Percentiles rank a stretch among this genome's conserved stretches.
phyloP scores from a whole-genome alignment of 306 rosid species.

The Vachellia pachyceras region DNA sequence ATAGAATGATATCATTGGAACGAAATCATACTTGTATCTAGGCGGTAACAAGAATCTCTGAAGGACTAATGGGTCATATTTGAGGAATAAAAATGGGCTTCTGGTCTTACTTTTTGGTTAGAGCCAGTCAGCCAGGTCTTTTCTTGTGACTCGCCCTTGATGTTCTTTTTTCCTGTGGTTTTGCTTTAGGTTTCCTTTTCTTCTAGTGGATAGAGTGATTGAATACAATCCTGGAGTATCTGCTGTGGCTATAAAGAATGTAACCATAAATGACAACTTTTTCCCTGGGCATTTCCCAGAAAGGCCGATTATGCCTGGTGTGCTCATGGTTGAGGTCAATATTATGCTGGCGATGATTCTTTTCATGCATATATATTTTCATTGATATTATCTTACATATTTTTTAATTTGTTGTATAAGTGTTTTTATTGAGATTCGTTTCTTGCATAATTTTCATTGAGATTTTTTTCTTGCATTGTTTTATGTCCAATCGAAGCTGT shows the following conservation, averaged over 20 bases:
- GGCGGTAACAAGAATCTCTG: neutral
- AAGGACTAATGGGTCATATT: neutral
- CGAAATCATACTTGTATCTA: neutral
- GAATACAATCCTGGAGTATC: constrained; percentile 68
- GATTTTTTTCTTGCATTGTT: neutral
- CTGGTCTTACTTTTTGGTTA: neutral
- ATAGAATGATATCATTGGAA: neutral
- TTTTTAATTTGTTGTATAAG: neutral
- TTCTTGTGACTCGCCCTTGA: neutral
- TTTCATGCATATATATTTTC: neutral
- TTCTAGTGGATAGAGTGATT: constrained; percentile 89
- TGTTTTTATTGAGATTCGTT: neutral
- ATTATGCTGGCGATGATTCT: neutral
- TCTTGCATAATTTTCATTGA: neutral
- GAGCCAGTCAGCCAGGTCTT: neutral
- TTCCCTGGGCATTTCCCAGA: constrained; percentile 99
- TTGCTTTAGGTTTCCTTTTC: constrained; percentile 84
- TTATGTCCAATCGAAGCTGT: neutral
- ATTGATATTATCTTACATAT: neutral
- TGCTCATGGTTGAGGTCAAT: constrained; percentile 89
- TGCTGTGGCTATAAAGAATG: constrained; percentile 65
- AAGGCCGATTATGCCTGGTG: constrained; percentile 97
- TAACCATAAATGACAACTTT: constrained; percentile 86
- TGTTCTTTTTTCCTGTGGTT: constrained; percentile 14
- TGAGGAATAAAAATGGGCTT: neutral